Conservation (phyloP, 257 asterid species). For the Solanum chiquidenum region DNA sequence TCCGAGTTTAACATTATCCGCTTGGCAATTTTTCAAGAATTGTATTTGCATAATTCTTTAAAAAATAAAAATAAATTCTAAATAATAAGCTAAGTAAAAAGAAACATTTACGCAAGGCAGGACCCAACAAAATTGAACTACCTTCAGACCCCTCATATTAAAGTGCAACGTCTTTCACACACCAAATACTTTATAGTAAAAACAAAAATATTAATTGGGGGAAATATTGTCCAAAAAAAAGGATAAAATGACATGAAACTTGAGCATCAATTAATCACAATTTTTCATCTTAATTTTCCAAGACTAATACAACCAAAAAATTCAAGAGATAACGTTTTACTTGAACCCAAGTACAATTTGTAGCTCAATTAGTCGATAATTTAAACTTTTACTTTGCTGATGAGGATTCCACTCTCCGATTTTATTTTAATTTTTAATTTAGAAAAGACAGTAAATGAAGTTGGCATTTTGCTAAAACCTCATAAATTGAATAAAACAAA, state of each 20-base stretch:
- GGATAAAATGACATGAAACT: not conserved
- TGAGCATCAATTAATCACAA: not conserved
- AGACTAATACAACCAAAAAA: not conserved
- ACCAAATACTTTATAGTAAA: not conserved
- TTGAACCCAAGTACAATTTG: not conserved
- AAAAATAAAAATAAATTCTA: not conserved
- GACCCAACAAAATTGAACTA: not conserved
- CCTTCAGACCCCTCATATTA: not conserved
- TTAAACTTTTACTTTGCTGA: not conserved
- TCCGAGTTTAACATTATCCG: not conserved
- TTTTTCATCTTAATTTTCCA: not conserved
- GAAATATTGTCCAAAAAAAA: not conserved
- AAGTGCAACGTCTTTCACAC: not conserved
- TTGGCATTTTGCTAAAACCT: not conserved
- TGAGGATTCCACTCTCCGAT: fast-evolving
- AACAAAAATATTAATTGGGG: not conserved
- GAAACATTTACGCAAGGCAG: not conserved
- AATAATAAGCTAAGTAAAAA: not conserved
- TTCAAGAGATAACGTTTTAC: not conserved
- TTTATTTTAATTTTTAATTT: too few species aligned
- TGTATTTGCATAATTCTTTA: not conserved
- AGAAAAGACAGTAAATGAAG: not conserved
- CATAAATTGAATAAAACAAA: not conserved
- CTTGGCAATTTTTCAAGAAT: not conserved
- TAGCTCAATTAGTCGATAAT: not conserved